These are phyloP conservation scores for Termitomyces heimii DNA, from an alignment of 768 basidiomycete genomes.

Conservation along the genomic window DNA sequence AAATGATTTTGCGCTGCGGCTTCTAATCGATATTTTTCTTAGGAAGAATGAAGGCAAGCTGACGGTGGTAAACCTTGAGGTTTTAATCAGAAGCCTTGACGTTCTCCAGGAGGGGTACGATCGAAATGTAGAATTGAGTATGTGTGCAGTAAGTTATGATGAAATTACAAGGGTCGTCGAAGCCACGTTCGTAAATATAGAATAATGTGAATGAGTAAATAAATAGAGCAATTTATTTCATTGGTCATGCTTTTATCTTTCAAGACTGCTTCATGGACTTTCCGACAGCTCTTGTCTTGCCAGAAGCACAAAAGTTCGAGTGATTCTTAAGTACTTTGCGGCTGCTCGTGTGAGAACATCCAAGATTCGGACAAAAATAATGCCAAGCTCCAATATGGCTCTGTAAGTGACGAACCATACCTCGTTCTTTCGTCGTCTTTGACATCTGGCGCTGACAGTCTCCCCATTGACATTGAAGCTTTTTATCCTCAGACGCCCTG, in stretches of 20 bases:
- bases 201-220: not conserved
- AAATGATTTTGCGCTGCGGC: too few relatives aligned
- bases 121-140: too few relatives aligned
- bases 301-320: not conserved
- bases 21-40: too few relatives aligned
- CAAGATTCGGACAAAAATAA: not conserved
- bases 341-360: not conserved
- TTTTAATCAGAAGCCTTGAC: too few relatives aligned
- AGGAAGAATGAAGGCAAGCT: too few relatives aligned
- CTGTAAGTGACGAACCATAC: constrained; percentile 1
- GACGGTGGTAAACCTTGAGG: too few relatives aligned
- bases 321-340: not conserved
- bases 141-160: too few relatives aligned
- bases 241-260: not conserved
- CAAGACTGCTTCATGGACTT: not conserved
- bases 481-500: not conserved
- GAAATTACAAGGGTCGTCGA: too few relatives aligned
- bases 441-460: not conserved
- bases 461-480: not conserved
- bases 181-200: not conserved
- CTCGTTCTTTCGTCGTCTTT: not conserved
- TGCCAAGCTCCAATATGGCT: constrained; percentile 1
- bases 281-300: not conserved
- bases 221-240: not conserved
- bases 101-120: too few relatives aligned